Evolutionary conservation across 495 filamentous ascomycete species (phyloP).

Genomic region (Penicillium canariense): DNA sequence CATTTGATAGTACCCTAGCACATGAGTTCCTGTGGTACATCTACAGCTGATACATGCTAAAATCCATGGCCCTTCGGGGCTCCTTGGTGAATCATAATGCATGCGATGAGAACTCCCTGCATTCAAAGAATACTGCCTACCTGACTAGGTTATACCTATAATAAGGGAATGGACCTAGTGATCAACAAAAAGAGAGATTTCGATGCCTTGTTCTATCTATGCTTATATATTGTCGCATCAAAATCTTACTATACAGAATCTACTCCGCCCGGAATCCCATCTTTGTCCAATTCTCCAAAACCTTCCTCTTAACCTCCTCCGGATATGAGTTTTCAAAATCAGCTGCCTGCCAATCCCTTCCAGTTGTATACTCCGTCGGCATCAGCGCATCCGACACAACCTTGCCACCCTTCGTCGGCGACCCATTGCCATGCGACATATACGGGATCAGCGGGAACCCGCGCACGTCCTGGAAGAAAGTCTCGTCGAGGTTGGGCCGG

Average conservation of each 20-base stretch:
- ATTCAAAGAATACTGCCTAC: too few relatives aligned
- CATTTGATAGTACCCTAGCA: too few relatives aligned
- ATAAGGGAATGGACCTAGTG: too few relatives aligned
- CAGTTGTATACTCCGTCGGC: conserved; percentile 35
- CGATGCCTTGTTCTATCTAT: too few relatives aligned
- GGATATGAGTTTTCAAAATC: conserved; percentile 38
- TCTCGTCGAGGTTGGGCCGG: conserved; percentile 35
- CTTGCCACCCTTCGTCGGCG: conserved; percentile 32
- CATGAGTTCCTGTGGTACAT: too few relatives aligned
- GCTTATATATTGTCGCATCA: too few relatives aligned
- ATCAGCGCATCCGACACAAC: conserved; percentile 40
- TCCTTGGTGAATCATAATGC: too few relatives aligned
- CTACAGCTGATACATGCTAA: too few relatives aligned
- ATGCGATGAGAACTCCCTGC: too few relatives aligned
- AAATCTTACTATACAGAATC: not conserved
- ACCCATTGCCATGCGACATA: conserved; percentile 33
- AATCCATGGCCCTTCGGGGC: too few relatives aligned
- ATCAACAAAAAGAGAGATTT: too few relatives aligned
- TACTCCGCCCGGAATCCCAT: conserved; percentile 33
- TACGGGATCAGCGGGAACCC: conserved; percentile 43
- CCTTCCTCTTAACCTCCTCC: conserved; percentile 33
- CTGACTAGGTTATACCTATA: too few relatives aligned
- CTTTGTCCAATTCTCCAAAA: conserved; percentile 31
- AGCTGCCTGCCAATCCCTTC: conserved; percentile 31
- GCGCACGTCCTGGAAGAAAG: conserved; percentile 36